phyloP scores from a whole-genome alignment of 495 filamentous ascomycete genomes.

The Penicillium paradoxum region DNA sequence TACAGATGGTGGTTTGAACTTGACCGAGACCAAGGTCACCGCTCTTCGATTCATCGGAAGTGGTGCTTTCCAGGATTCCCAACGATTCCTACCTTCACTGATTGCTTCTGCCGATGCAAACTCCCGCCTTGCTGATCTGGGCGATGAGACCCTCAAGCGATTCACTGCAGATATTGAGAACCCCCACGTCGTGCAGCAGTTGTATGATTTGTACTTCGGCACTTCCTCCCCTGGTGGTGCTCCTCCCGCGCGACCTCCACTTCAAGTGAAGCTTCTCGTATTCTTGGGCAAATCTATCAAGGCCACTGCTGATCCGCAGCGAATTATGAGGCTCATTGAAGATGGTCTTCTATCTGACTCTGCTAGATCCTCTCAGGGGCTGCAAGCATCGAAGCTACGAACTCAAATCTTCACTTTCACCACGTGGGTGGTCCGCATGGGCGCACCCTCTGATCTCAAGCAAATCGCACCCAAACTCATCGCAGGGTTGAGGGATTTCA shows the following conservation, averaged over 20 bases:
- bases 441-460: conserved; percentile 51
- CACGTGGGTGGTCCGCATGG: conserved; percentile 80
- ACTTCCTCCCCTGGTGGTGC: conserved; percentile 34
- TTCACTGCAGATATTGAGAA: conserved; percentile 65
- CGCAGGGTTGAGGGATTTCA: conserved; percentile 63
- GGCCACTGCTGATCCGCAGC: conserved; percentile 57
- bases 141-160: conserved; percentile 81
- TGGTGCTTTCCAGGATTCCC: conserved; percentile 73
- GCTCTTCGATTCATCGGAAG: conserved; percentile 69
- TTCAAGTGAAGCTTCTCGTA: conserved; percentile 69
- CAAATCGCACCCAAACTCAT: conserved; percentile 68
- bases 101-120: conserved; percentile 79
- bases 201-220: conserved; percentile 69
- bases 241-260: conserved; percentile 56
- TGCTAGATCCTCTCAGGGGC: conserved; percentile 50
- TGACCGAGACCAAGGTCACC: conserved; percentile 60
- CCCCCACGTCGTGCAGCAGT: conserved; percentile 48
- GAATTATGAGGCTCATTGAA: conserved; percentile 66
- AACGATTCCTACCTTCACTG: conserved; percentile 77
- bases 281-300: conserved; percentile 71
- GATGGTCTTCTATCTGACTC: conserved; percentile 50
- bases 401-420: conserved; percentile 84
- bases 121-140: conserved; percentile 70
- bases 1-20: conserved; percentile 56
- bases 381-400: conserved; percentile 70